A percentile compares a stretch with the other conserved stretches of the same genome.
Conservation (phyloP, 176 grass and related monocot species). For the Musa itinerans region DNA sequence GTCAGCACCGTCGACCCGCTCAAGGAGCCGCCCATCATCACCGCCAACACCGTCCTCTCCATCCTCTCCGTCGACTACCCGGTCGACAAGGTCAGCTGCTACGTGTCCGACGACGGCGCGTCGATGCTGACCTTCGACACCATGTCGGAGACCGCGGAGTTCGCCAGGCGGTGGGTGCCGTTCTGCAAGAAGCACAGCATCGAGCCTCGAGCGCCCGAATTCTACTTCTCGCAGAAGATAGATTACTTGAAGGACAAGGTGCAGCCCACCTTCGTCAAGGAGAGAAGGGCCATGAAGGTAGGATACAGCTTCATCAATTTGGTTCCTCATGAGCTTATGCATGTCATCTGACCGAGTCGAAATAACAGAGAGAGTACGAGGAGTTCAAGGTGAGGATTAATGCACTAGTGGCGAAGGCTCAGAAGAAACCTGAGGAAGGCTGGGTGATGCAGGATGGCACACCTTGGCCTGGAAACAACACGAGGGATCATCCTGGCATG, state of each 20-base stretch:
- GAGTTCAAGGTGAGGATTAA: constrained; percentile 93
- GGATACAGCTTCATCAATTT: background rate
- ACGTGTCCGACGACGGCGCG: constrained; percentile 89
- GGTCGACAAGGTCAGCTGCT: constrained; percentile 75
- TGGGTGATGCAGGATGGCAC: constrained; percentile 99
- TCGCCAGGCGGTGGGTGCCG: constrained; percentile 83
- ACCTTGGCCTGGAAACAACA: constrained; percentile 93
- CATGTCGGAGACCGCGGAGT: constrained; percentile 79
- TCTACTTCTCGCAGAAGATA: constrained; percentile 98
- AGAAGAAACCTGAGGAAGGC: constrained; percentile 91
- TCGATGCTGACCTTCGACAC: constrained; percentile 95
- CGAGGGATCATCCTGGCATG: constrained; percentile 87
- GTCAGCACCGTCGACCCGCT: constrained; percentile 88
- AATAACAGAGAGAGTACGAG: constrained; percentile 67
- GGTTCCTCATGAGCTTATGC: background rate
- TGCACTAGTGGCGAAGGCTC: constrained; percentile 74
- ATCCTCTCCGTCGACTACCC: constrained; percentile 94
- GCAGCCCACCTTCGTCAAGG: constrained; percentile 86
- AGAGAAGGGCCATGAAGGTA: constrained; percentile 84
- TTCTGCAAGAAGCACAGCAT: constrained; percentile 94
- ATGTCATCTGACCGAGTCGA: background rate
- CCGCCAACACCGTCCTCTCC: constrained; percentile 89
- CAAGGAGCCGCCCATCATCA: constrained; percentile 94
- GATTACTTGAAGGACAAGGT: constrained; percentile 99
- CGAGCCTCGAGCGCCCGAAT: constrained; percentile 81